phyloP scores from a whole-genome alignment of 768 basidiomycete species.

The Boletales sp. region DNA sequence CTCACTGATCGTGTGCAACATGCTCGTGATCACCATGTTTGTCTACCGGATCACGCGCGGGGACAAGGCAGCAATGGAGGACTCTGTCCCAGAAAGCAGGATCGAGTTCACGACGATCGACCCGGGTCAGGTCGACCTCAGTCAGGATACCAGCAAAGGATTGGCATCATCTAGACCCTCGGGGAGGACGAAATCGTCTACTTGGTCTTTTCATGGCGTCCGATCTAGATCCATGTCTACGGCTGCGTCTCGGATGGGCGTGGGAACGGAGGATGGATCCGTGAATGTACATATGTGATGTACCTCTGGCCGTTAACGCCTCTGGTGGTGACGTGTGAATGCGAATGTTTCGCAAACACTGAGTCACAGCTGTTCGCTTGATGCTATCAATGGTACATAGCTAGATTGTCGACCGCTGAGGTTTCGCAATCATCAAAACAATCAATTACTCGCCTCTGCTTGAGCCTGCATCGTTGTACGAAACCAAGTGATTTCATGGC shows the following conservation, averaged over 20 bases:
- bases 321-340: too few relatives aligned
- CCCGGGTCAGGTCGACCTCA: background rate
- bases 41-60: slow-evolving; percentile 12
- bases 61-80: background rate
- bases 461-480: too few relatives aligned
- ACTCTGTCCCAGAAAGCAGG: background rate
- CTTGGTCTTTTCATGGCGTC: slow-evolving; percentile 10
- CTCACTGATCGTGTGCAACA: slow-evolving; percentile 21
- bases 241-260: background rate
- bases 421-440: too few relatives aligned
- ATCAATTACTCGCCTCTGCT: too few relatives aligned
- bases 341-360: too few relatives aligned
- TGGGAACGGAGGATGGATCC: background rate
- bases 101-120: slow-evolving; percentile 16
- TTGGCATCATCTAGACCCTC: background rate
- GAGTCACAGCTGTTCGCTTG: too few relatives aligned
- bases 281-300: background rate
- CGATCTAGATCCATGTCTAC: background rate
- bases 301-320: background rate
- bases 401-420: too few relatives aligned
- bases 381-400: too few relatives aligned
- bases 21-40: slow-evolving; percentile 20
- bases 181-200: slow-evolving; percentile 1
- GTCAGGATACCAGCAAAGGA: slow-evolving; percentile 3
- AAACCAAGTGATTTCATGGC: too few relatives aligned